Evolutionary conservation across 768 basidiomycete species (phyloP).

Genomic region (Fomitopsis serialis): DNA sequence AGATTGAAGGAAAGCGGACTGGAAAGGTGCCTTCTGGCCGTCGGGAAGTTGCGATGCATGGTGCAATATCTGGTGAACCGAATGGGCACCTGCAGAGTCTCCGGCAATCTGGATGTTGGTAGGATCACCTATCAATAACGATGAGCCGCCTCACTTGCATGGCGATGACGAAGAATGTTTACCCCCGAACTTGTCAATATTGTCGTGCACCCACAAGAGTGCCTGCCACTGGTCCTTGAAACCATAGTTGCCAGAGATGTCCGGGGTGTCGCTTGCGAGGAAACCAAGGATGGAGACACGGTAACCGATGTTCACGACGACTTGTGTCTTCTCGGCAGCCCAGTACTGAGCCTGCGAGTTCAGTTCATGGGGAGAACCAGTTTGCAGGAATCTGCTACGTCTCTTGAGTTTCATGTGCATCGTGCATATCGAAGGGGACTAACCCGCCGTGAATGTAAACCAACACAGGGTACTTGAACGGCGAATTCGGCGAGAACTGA

Average conservation of each 20-base stretch:
- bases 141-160: neutral
- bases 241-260: conserved; percentile 68
- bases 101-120: conserved; percentile 58
- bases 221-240: conserved; percentile 87
- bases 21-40: conserved; percentile 55
- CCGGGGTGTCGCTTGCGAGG: conserved; percentile 58
- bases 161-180: neutral
- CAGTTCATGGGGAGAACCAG: conserved; percentile 66
- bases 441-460: conserved; percentile 79
- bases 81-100: conserved; percentile 76
- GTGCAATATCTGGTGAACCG: conserved; percentile 71
- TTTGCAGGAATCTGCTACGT: conserved; percentile 60
- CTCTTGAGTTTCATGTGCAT: neutral
- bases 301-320: conserved; percentile 77
- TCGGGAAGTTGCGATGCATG: conserved; percentile 59
- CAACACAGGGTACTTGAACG: conserved; percentile 56
- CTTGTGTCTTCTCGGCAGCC: conserved; percentile 55
- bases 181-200: conserved; percentile 70
- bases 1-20: conserved; percentile 65
- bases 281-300: conserved; percentile 75
- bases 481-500: conserved; percentile 31
- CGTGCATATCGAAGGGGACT: neutral
- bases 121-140: conserved; percentile 43
- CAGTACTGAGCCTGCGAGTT: conserved; percentile 61
- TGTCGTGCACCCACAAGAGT: conserved; percentile 63